Conservation (phyloP, 108 stramenopile species). For the Cyclotella sp. region DNA sequence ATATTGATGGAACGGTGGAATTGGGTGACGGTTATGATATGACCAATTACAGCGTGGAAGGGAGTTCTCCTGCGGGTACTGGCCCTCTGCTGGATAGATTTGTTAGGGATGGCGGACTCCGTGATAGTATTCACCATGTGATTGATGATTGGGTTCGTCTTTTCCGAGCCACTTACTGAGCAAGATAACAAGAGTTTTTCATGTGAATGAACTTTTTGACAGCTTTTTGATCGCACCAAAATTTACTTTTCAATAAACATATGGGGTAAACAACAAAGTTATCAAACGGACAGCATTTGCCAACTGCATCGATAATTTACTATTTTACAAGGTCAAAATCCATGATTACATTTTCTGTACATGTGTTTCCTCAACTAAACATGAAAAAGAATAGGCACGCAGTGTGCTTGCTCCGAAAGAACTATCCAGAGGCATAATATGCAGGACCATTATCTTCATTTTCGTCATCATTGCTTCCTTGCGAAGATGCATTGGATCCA, state of each 20-base stretch:
- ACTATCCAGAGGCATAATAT: background rate
- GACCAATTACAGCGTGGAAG: constrained; percentile 69
- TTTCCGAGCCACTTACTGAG: constrained; percentile 70
- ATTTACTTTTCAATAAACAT: too few species aligned
- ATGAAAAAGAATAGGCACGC: too few species aligned
- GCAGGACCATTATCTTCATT: constrained; percentile 1
- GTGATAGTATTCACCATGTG: constrained; percentile 62
- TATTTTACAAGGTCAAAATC: too few species aligned
- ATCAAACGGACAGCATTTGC: too few species aligned
- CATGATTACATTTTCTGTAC: too few species aligned
- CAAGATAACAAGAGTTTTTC: background rate
- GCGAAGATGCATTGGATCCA: constrained; percentile 1
- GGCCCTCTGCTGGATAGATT: constrained; percentile 76
- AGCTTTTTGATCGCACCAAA: too few species aligned
- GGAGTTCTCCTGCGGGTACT: constrained; percentile 47
- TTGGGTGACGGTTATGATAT: constrained; percentile 85
- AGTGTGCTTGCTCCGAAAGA: background rate
- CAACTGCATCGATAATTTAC: too few species aligned
- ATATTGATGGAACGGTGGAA: constrained; percentile 85
- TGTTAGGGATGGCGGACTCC: constrained; percentile 78
- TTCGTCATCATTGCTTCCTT: constrained; percentile 10
- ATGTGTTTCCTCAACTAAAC: too few species aligned
- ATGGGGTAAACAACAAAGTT: too few species aligned
- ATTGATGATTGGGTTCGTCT: constrained; percentile 84
- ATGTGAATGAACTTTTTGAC: background rate